A percentile compares a stretch with the other conserved stretches of the same genome.
phyloP scores from a whole-genome alignment of 108 stramenopile species.

The Epithemia pelagica region DNA sequence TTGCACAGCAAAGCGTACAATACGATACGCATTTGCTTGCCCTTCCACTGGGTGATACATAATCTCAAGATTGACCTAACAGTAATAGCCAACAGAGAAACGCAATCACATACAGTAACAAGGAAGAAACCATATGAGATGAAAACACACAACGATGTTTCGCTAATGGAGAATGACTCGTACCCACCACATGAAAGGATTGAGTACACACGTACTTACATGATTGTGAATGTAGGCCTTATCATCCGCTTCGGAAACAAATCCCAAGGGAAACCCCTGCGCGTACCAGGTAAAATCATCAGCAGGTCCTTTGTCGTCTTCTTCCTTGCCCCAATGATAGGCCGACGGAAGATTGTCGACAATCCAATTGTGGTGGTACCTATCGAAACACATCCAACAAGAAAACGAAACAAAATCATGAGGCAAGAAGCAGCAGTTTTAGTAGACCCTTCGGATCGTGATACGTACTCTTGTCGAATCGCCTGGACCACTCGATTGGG shows the following conservation, averaged over 20 bases:
- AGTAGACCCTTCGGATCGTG: too few relatives aligned
- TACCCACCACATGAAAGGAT: too few relatives aligned
- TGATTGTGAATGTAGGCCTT: constrained; percentile 83
- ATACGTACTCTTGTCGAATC: constrained; percentile 77
- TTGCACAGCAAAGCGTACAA: constrained; percentile 83
- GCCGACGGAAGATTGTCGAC: constrained; percentile 89
- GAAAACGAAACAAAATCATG: too few relatives aligned
- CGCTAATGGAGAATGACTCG: too few relatives aligned
- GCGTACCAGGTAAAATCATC: too few relatives aligned
- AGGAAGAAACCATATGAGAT: constrained; percentile 38
- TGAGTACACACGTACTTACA: constrained; percentile 54
- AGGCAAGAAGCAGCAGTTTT: too few relatives aligned
- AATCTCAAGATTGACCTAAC: constrained; percentile 70
- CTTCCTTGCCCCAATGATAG: constrained; percentile 41
- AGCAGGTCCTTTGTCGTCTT: constrained; percentile 21
- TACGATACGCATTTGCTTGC: constrained; percentile 8
- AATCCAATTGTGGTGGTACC: constrained; percentile 90
- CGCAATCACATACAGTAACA: constrained; percentile 77
- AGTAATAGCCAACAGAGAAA: too few relatives aligned
- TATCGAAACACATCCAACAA: too few relatives aligned
- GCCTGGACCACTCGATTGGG: constrained; percentile 61
- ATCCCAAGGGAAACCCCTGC: constrained; percentile 87
- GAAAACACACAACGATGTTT: constrained; percentile 77
- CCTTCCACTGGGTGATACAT: constrained; percentile 71
- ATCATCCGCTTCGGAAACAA: too few relatives aligned